Conservation (phyloP, 345 rosid species). For the Lagerstroemia speciosa region DNA sequence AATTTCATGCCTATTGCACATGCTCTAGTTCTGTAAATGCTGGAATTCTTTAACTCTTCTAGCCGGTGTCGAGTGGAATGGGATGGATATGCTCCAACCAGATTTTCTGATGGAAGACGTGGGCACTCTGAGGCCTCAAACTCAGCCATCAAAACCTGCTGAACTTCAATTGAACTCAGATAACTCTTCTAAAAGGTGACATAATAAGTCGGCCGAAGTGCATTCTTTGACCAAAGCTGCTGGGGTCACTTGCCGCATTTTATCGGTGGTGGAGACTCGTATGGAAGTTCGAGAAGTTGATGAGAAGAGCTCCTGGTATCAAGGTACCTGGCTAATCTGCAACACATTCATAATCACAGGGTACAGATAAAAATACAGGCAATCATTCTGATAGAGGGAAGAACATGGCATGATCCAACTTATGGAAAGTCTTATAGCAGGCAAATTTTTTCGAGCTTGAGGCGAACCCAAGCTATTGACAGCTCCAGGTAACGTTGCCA, state of each 20-base stretch:
- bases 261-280: neutral
- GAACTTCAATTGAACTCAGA: constrained; percentile 30
- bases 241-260: neutral
- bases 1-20: neutral
- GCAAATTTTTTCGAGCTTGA: neutral
- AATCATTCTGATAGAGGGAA: neutral
- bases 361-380: neutral
- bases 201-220: neutral
- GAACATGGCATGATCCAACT: neutral
- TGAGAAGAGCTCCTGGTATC: neutral
- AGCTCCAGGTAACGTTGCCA: neutral
- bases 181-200: constrained; percentile 35
- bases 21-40: constrained; percentile 1
- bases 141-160: constrained; percentile 31
- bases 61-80: constrained; percentile 66
- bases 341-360: neutral
- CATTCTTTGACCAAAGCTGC: neutral
- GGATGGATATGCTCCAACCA: constrained; percentile 24
- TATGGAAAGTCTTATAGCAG: neutral
- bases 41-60: constrained; percentile 41
- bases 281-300: neutral
- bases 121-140: constrained; percentile 39
- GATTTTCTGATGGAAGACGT: constrained; percentile 60
- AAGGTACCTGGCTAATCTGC: neutral
- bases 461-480: neutral